Evolutionary conservation across 805 yeast genomes (phyloP).

Genomic region (Hanseniaspora singularis): DNA sequence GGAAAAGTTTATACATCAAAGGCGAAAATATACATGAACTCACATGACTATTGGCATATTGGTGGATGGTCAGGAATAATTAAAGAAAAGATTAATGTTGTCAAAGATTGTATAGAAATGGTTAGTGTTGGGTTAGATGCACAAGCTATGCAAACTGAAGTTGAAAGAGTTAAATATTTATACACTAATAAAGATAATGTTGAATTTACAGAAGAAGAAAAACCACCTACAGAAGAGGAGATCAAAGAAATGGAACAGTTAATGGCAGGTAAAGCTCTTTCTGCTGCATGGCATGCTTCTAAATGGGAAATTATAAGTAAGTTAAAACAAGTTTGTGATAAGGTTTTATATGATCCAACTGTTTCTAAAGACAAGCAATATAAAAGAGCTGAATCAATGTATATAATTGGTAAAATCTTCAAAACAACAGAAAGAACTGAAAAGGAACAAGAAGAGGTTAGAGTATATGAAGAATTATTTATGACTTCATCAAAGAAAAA

Average conservation of each 20-base stretch:
- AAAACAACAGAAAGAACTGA: slow-evolving; percentile 46
- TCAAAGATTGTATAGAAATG: slow-evolving; percentile 59
- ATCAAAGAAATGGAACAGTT: slow-evolving; percentile 61
- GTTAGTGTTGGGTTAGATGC: slow-evolving; percentile 68
- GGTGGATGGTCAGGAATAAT: slow-evolving; percentile 64
- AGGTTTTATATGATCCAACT: slow-evolving; percentile 45
- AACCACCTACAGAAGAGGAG: slow-evolving; percentile 46
- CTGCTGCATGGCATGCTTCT: slow-evolving; percentile 79
- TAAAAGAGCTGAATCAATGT: slow-evolving; percentile 52
- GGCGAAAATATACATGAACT: slow-evolving; percentile 51
- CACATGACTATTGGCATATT: slow-evolving; percentile 51
- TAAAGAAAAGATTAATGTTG: slow-evolving; percentile 62
- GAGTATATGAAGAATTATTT: slow-evolving; percentile 62
- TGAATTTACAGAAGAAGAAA: slow-evolving; percentile 34
- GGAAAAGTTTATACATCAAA: slow-evolving; percentile 59
- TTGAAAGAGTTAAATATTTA: slow-evolving; percentile 32
- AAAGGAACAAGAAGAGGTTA: slow-evolving; percentile 63
- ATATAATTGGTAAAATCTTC: slow-evolving; percentile 53
- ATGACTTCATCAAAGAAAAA: slow-evolving; percentile 41
- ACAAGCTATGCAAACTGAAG: slow-evolving; percentile 63
- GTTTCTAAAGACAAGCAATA: slow-evolving; percentile 37
- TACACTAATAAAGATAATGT: slow-evolving; percentile 15
- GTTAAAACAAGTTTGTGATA: slow-evolving; percentile 58
- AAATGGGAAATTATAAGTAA: slow-evolving; percentile 67
- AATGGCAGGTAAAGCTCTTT: slow-evolving; percentile 64